Conservation (phyloP, 345 rosid species). For the Salix suchowensis region DNA sequence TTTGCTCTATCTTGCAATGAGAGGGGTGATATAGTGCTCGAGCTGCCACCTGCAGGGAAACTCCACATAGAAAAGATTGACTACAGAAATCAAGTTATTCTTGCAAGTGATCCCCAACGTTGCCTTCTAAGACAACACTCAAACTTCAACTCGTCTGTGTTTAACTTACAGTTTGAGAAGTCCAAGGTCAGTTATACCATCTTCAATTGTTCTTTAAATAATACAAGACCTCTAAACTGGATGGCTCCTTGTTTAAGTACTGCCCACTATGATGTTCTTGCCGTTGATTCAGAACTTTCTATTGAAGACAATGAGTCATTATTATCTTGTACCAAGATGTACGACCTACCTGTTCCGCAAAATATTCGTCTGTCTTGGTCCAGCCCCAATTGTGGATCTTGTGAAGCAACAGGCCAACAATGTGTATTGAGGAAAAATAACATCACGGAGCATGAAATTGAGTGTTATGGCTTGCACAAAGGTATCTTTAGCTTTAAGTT, state of each 20-base stretch:
- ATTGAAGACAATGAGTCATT: too few relatives aligned
- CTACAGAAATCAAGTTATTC: neutral
- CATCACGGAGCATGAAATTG: neutral
- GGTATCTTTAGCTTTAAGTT: neutral
- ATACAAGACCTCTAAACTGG: too few relatives aligned
- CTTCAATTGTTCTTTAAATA: too few relatives aligned
- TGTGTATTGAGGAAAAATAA: too few relatives aligned
- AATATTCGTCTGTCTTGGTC: neutral
- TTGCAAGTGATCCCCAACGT: neutral
- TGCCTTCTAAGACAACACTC: constrained; percentile 2
- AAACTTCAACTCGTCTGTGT: neutral
- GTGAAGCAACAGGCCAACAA: too few relatives aligned
- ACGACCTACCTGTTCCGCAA: too few relatives aligned
- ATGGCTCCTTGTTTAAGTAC: too few relatives aligned
- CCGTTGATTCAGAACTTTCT: too few relatives aligned
- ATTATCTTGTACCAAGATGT: too few relatives aligned
- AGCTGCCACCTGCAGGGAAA: neutral
- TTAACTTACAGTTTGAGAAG: too few relatives aligned
- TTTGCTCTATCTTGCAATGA: constrained; percentile 9
- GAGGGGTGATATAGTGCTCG: neutral
- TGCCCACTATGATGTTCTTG: too few relatives aligned
- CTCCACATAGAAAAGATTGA: constrained; percentile 1
- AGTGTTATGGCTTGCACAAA: neutral
- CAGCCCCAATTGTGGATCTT: neutral
- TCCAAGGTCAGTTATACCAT: too few relatives aligned